These are phyloP conservation scores for Termitomyces sp. DNA, from an alignment of 768 basidiomycete species.

Conservation along the genomic window DNA sequence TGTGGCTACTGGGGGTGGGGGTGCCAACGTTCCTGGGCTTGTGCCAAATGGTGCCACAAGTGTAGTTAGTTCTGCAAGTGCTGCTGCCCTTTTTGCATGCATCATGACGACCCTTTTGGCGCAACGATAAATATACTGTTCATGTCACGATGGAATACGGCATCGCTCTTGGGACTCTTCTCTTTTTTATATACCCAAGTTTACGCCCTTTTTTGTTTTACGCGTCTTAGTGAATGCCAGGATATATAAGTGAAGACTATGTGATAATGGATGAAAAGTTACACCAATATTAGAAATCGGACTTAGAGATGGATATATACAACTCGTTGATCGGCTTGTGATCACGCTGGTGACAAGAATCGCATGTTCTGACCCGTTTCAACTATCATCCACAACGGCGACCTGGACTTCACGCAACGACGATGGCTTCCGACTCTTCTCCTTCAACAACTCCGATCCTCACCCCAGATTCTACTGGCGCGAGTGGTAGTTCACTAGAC, in stretches of 20 bases:
- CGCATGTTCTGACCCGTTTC: not conserved
- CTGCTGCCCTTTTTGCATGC: not conserved
- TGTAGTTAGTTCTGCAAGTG: not conserved
- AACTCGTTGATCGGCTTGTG: slow-evolving; percentile 4
- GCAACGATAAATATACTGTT: not conserved
- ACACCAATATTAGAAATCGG: not conserved
- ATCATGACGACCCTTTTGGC: not conserved
- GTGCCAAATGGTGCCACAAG: not conserved
- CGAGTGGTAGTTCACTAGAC: slow-evolving; percentile 19
- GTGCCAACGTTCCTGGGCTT: not conserved
- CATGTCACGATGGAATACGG: not conserved
- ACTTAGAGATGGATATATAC: not conserved
- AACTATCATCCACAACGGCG: slow-evolving; percentile 8
- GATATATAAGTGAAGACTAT: not conserved
- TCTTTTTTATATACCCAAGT: not conserved
- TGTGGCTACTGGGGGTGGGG: not conserved
- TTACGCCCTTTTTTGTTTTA: not conserved
- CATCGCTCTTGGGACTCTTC: no score
- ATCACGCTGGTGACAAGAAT: not conserved
- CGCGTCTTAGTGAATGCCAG: not conserved
- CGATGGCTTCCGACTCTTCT: slow-evolving; percentile 37
- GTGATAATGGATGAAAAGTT: not conserved
- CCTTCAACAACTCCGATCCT: slow-evolving; percentile 47
- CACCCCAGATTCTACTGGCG: slow-evolving; percentile 57
- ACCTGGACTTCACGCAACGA: not conserved